A percentile compares a stretch with the other conserved stretches of the same genome.
Evolutionary conservation across 495 filamentous ascomycete species (phyloP).

Genomic region (Neurospora sp.): DNA sequence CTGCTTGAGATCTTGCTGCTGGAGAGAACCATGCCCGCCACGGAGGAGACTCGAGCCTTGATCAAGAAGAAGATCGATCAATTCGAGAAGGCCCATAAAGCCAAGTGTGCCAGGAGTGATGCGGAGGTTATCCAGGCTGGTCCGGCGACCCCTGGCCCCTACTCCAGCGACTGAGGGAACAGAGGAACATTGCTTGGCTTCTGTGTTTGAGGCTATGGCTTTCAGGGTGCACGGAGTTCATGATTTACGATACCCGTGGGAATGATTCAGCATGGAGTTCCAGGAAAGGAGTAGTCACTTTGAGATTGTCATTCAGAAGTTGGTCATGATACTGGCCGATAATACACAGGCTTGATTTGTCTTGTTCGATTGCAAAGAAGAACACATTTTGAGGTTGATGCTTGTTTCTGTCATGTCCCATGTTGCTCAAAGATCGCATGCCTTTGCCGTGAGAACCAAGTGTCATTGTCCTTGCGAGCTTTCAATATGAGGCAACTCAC

Average conservation of each 20-base stretch:
- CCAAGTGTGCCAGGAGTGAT: not conserved
- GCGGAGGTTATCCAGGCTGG: not conserved
- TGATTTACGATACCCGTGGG: not conserved
- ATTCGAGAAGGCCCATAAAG: not conserved
- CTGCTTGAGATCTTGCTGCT: not conserved
- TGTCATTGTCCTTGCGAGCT: not conserved
- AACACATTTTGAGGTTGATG: not conserved
- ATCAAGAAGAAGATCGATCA: not conserved
- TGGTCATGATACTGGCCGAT: not conserved
- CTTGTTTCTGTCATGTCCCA: not conserved
- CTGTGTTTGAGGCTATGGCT: not conserved
- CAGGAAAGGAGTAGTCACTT: not conserved
- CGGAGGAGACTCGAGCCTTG: not conserved
- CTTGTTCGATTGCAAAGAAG: not conserved
- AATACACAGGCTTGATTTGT: not conserved
- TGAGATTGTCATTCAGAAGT: not conserved
- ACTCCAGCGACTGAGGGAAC: not conserved
- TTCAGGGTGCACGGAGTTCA: not conserved
- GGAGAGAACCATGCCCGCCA: not conserved
- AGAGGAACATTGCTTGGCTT: not conserved
- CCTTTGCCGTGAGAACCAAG: not conserved
- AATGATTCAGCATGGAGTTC: not conserved
- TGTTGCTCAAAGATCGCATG: not conserved
- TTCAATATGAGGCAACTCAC: not conserved
- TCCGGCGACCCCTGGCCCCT: not conserved